These are phyloP conservation scores for Oryza rufipogon DNA, from an alignment of 176 grass and related monocot genomes.

Conservation along the genomic window DNA sequence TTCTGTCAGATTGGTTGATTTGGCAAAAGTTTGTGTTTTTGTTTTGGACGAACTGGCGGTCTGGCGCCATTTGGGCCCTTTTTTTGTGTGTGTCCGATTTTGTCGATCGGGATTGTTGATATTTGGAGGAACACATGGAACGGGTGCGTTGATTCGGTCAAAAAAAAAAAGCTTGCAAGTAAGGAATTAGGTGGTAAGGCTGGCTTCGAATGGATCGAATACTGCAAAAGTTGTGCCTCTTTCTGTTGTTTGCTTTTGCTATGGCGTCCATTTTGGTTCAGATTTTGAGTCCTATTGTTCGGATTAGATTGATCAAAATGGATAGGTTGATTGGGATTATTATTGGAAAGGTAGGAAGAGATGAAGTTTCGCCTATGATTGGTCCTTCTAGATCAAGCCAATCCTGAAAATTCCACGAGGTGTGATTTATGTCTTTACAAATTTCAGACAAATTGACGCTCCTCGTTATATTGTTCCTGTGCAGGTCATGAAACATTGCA, in stretches of 20 bases:
- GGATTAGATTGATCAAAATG: not conserved
- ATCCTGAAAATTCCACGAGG: not conserved
- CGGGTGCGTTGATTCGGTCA: not conserved
- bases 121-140: not conserved
- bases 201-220: not conserved
- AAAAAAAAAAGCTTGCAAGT: not conserved
- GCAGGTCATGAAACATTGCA: constrained; percentile 67
- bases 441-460: constrained; percentile 31
- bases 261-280: not conserved
- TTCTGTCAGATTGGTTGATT: constrained; percentile 26
- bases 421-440: not conserved
- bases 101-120: not conserved
- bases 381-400: not conserved
- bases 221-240: not conserved
- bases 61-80: not conserved
- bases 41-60: not conserved
- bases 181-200: not conserved
- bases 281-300: not conserved
- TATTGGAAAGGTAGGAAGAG: not conserved
- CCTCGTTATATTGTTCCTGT: constrained; percentile 19
- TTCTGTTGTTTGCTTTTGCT: not conserved
- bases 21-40: not conserved
- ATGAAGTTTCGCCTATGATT: not conserved
- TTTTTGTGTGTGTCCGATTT: not conserved
- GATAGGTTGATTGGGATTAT: constrained; percentile 10